Evolutionary conservation across 768 basidiomycete species (phyloP).

Genomic region (Albatrellus ellisii): DNA sequence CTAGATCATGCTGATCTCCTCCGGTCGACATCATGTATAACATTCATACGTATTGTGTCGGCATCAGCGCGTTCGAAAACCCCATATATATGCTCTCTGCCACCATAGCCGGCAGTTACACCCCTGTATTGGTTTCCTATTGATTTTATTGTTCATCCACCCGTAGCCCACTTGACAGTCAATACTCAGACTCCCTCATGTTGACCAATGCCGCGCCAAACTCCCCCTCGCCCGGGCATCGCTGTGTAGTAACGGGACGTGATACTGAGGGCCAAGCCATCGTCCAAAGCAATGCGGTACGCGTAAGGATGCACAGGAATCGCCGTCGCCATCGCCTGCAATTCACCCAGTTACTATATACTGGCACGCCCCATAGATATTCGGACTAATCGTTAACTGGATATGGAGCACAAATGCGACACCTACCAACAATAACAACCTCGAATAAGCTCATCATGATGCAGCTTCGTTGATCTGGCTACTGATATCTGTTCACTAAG

Average conservation of each 20-base stretch:
- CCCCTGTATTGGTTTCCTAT: not conserved
- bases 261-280: conserved; percentile 27
- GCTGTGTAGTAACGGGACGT: conserved; percentile 41
- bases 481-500: conserved; percentile 17
- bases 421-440: conserved; percentile 45
- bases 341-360: too few species aligned
- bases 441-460: conserved; percentile 22
- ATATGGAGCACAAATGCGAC: conserved; percentile 39
- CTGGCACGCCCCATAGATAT: too few species aligned
- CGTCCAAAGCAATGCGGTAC: conserved; percentile 25
- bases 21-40: too few species aligned
- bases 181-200: not conserved
- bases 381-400: conserved; percentile 23
- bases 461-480: not conserved
- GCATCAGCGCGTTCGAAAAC: too few species aligned
- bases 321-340: too few species aligned
- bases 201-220: not conserved
- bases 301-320: too few species aligned
- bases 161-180: conserved; percentile 1
- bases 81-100: too few species aligned
- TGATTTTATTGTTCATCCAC: not conserved
- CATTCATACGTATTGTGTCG: too few species aligned
- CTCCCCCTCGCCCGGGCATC: conserved; percentile 21
- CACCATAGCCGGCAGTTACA: not conserved
- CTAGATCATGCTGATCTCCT: too few species aligned